Percentiles rank a stretch among this genome's conserved stretches.
These are phyloP conservation scores for Pseudozyma hubeiensis DNA, from an alignment of 1,284 basidiomycete genomes.

Conservation along the genomic window DNA sequence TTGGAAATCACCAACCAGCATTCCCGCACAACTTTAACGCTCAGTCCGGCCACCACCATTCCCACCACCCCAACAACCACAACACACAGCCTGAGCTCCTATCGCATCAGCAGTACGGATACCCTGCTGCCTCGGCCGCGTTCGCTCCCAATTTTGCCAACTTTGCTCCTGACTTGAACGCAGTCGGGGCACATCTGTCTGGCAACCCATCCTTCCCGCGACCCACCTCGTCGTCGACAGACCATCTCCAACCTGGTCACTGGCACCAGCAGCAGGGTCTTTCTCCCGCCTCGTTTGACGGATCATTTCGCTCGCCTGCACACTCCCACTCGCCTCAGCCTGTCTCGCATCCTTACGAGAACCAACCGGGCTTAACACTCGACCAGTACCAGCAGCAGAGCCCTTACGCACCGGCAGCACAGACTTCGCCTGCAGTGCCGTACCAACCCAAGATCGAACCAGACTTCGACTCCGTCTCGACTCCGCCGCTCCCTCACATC, in stretches of 20 bases:
- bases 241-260: constrained; percentile 14
- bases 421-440: not conserved
- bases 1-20: not conserved
- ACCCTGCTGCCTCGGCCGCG: constrained; percentile 4
- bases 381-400: constrained; percentile 10
- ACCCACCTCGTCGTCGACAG: not conserved
- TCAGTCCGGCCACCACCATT: constrained; percentile 8
- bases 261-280: constrained; percentile 13
- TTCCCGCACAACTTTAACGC: not conserved
- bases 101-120: constrained; percentile 12
- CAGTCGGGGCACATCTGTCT: not conserved
- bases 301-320: not conserved
- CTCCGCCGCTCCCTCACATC: constrained; percentile 11
- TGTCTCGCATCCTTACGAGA: constrained; percentile 1
- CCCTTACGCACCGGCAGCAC: constrained; percentile 2
- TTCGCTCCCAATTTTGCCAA: not conserved
- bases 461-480: constrained; percentile 17
- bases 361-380: not conserved
- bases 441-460: constrained; percentile 7
- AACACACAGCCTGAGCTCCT: not conserved
- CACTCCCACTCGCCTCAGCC: constrained; percentile 22
- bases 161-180: constrained; percentile 9
- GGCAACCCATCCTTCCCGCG: not conserved
- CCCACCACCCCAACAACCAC: not conserved
- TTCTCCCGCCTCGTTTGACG: not conserved